Base-by-base conservation (phyloP, 192 early-diverging fungal species). In the Podila epicladia region DNA sequence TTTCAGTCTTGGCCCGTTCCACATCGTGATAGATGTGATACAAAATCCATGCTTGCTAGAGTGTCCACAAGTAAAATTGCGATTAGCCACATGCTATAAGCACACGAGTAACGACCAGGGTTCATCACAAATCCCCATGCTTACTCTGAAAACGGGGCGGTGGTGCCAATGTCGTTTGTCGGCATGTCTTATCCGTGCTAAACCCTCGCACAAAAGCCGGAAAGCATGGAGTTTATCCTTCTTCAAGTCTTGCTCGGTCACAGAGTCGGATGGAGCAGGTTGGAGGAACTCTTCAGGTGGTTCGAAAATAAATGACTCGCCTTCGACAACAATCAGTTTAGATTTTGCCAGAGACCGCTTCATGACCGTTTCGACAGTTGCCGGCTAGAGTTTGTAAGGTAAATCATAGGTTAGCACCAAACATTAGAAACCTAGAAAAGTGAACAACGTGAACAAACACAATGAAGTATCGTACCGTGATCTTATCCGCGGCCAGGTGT, bases 91-190 rank as follows among this genome's bases (percentile, higher is more conserved):
- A 12, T 15, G 13, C n/a, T 45, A 60, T 55, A 57, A 55, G 8
- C 41, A 62, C 76, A 24, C 12, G 24, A 24, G 35, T 62, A 28
- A 48, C 4, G 41, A 15, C 41, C 31, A n/a, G 11, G 50, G 32
- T 2, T 17, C n/a, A 9, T 29, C 41, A 58, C 58, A 29, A 9
- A 32, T 24, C 29, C 28, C 33, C 19, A 5, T 29, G 20, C n/a
- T 31, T 83, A 94, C 93, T 72, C 85, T 89, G 62, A 73, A 95
- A 26, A 86, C 82, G 1, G 91, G 92, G 37, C 89, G 86, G 67
- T 95, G 94, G 33, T 93, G 90, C 91, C 91, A 93, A 22, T 86
- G 78, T 9, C 88, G 88, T 71, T 90, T 94, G 61, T 94, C 93
- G 9, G 84, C 65, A 60, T 74, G 74, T 49, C 89, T 85, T 33